These are phyloP conservation scores for Nicotiana sylvestris DNA, from an alignment of 257 asterid species.

Conservation along the genomic window DNA sequence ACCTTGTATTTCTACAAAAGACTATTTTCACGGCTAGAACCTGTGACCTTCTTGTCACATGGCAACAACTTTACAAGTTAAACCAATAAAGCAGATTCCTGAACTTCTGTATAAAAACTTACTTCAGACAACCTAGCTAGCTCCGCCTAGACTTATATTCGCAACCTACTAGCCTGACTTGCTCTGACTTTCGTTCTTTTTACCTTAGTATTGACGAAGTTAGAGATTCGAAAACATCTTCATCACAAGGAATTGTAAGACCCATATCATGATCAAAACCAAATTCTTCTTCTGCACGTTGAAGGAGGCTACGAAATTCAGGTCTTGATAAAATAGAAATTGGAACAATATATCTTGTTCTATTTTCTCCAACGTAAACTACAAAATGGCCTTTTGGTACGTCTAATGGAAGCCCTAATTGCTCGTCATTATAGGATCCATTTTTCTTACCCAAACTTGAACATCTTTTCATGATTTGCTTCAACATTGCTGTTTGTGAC, in stretches of 20 bases:
- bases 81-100: not conserved
- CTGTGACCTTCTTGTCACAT: too few species aligned
- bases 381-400: slow-evolving; percentile 59
- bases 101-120: not conserved
- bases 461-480: slow-evolving; percentile 49
- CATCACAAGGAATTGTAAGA: slow-evolving; percentile 49
- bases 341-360: slow-evolving; percentile 44
- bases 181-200: not conserved
- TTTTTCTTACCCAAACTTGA: slow-evolving; percentile 42
- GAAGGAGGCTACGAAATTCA: slow-evolving; percentile 36
- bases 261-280: slow-evolving; percentile 64
- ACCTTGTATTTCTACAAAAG: too few species aligned
- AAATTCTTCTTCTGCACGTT: slow-evolving; percentile 50
- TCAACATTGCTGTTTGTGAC: slow-evolving; percentile 47
- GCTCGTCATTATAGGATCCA: slow-evolving; percentile 14
- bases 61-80: too few species aligned
- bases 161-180: not conserved
- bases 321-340: slow-evolving; percentile 37
- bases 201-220: slow-evolving; percentile 31
- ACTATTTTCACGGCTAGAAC: too few species aligned
- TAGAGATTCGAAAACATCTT: slow-evolving; percentile 38
- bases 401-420: slow-evolving; percentile 42
- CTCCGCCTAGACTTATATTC: not conserved
- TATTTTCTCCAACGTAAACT: slow-evolving; percentile 52
- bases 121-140: not conserved